Conservation (phyloP, 2,329 filamentous ascomycete genomes). For the Tolypocladium endophyticum region DNA sequence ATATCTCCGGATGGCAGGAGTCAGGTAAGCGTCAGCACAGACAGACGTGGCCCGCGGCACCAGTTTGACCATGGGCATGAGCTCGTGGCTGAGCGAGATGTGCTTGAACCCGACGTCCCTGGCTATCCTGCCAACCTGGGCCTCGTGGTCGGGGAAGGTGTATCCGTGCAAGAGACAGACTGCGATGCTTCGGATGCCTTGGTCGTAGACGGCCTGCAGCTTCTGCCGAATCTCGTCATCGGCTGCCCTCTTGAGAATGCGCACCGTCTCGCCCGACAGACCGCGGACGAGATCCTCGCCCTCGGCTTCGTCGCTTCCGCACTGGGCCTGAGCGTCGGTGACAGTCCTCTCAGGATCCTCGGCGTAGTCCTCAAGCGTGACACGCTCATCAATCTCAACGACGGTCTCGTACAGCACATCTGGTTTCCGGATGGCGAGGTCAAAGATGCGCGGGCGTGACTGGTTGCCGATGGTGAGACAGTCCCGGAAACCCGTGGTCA, state of each 20-base stretch:
- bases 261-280: slow-evolving; percentile 57
- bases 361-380: slow-evolving; percentile 63
- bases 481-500: slow-evolving; percentile 64
- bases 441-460: slow-evolving; percentile 62
- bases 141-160: slow-evolving; percentile 46
- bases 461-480: slow-evolving; percentile 65
- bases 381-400: slow-evolving; percentile 63
- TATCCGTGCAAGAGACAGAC: slow-evolving; percentile 70
- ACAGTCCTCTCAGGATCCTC: slow-evolving; percentile 43
- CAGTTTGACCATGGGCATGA: slow-evolving; percentile 32
- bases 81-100: slow-evolving; percentile 24
- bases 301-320: slow-evolving; percentile 25
- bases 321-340: slow-evolving; percentile 3
- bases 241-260: slow-evolving; percentile 52
- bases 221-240: slow-evolving; percentile 42
- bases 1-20: slow-evolving; percentile 25
- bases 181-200: slow-evolving; percentile 40
- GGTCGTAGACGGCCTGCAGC: slow-evolving; percentile 48
- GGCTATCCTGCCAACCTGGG: slow-evolving; percentile 23
- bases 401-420: slow-evolving; percentile 61
- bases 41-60: slow-evolving; percentile 31
- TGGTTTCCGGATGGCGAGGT: slow-evolving; percentile 57
- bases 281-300: slow-evolving; percentile 53
- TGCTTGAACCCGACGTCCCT: slow-evolving; percentile 28
- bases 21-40: slow-evolving; percentile 32